Percentiles rank a stretch among this genome's conserved stretches.
These are phyloP conservation scores for Alternaria burnsii DNA, from an alignment of 2,329 filamentous ascomycete species.

Conservation along the genomic window DNA sequence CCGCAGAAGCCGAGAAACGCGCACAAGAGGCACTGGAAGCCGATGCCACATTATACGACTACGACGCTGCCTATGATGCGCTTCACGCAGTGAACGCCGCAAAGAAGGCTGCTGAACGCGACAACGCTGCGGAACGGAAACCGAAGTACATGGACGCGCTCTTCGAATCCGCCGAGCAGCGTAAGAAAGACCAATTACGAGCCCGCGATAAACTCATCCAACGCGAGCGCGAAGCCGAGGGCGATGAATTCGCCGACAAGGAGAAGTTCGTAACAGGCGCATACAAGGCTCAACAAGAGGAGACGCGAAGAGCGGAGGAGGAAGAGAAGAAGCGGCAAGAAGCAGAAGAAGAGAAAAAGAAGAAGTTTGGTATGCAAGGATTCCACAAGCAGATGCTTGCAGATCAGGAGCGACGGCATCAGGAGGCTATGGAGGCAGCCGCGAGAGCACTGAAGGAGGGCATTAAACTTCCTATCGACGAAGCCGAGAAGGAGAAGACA, in stretches of 20 bases:
- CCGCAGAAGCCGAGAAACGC: constrained; percentile 69
- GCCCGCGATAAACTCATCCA: constrained; percentile 83
- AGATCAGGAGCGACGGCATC: constrained; percentile 73
- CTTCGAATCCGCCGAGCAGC: constrained; percentile 75
- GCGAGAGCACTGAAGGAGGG: constrained; percentile 53
- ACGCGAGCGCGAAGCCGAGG: constrained; percentile 79
- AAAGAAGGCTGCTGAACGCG: constrained; percentile 62
- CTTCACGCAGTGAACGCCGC: constrained; percentile 67
- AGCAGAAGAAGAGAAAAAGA: constrained; percentile 70
- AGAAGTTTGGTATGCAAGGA: constrained; percentile 75
- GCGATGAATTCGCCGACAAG: constrained; percentile 81
- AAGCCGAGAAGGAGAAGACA: constrained; percentile 49
- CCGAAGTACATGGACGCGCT: constrained; percentile 83
- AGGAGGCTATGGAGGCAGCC: constrained; percentile 73
- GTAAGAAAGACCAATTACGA: constrained; percentile 79
- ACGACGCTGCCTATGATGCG: constrained; percentile 82
- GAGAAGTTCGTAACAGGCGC: constrained; percentile 87
- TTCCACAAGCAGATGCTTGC: constrained; percentile 81
- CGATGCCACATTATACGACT: constrained; percentile 83
- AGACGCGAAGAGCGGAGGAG: constrained; percentile 73
- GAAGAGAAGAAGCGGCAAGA: constrained; percentile 74
- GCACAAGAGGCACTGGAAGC: constrained; percentile 70
- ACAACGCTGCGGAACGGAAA: constrained; percentile 66
- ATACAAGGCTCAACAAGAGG: constrained; percentile 82
- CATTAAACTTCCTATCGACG: constrained; percentile 46